These are phyloP conservation scores for Cordia subcordata DNA, from an alignment of 257 asterid species.

Conservation along the genomic window DNA sequence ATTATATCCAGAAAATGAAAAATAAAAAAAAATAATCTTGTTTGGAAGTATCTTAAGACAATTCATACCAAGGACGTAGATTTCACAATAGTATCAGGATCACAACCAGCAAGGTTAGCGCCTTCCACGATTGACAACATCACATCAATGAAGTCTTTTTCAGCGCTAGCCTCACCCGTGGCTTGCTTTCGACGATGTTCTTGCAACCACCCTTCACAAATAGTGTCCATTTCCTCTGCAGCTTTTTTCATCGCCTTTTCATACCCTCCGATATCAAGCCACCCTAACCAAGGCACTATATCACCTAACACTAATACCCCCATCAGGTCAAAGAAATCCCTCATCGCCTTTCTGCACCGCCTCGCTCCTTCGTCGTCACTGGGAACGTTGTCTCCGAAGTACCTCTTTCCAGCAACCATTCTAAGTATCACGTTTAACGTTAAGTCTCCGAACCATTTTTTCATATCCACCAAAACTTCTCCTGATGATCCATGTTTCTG, in stretches of 20 bases:
- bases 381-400: not conserved
- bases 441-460: constrained; percentile 25
- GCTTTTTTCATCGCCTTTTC: constrained; percentile 27
- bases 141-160: constrained; percentile 24
- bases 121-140: constrained; percentile 15
- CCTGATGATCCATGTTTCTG: not conserved
- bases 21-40: no score
- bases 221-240: constrained; percentile 21
- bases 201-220: constrained; percentile 25
- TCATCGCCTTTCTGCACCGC: constrained; percentile 16
- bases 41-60: no score
- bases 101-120: constrained; percentile 1
- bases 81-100: constrained; percentile 25
- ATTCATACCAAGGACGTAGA: constrained; percentile 26
- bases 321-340: constrained; percentile 14
- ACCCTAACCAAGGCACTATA: constrained; percentile 18
- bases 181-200: constrained; percentile 19
- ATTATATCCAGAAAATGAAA: no score
- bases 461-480: constrained; percentile 21
- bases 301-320: constrained; percentile 21
- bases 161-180: not conserved
- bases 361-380: constrained; percentile 11
- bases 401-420: constrained; percentile 24
- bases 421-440: constrained; percentile 16
- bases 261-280: constrained; percentile 30